These are phyloP conservation scores for Cryptosporidium parvum DNA, from an alignment of 169 alveolate genomes.

Conservation along the genomic window DNA sequence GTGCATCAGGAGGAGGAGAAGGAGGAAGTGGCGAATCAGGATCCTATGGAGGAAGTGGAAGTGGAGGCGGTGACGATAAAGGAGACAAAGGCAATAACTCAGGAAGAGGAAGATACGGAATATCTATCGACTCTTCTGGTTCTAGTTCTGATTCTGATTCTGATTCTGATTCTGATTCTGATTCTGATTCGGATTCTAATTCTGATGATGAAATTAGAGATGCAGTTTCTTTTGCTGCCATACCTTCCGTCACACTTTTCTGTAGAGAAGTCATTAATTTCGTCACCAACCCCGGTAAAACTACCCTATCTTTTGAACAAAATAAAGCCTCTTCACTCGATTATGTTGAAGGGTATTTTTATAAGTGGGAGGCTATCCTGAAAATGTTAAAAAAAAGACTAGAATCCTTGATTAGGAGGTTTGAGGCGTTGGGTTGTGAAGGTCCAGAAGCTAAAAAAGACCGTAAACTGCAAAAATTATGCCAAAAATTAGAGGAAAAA, in stretches of 20 bases:
- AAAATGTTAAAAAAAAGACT: too few species aligned
- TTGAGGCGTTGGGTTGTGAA: background rate
- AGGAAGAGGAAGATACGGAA: too few species aligned
- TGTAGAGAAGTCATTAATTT: background rate
- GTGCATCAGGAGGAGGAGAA: background rate
- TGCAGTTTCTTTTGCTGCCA: background rate
- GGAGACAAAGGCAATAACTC: too few species aligned
- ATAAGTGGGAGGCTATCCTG: background rate
- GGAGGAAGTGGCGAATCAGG: background rate
- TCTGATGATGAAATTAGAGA: background rate
- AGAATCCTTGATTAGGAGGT: too few species aligned
- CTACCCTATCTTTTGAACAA: background rate
- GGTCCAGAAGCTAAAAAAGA: background rate
- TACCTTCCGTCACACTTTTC: background rate
- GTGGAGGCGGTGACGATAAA: background rate
- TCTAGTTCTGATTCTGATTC: slow-evolving; percentile 9
- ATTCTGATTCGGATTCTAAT: too few species aligned
- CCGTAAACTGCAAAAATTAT: background rate
- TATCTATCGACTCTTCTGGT: background rate
- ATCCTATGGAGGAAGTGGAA: background rate
- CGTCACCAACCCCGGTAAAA: background rate
- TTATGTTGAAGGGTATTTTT: too few species aligned
- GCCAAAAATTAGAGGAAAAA: background rate
- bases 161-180: background rate
- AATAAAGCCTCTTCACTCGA: background rate